These are phyloP conservation scores for Venturia asperata DNA, from an alignment of 2,329 filamentous ascomycete genomes.

Conservation along the genomic window DNA sequence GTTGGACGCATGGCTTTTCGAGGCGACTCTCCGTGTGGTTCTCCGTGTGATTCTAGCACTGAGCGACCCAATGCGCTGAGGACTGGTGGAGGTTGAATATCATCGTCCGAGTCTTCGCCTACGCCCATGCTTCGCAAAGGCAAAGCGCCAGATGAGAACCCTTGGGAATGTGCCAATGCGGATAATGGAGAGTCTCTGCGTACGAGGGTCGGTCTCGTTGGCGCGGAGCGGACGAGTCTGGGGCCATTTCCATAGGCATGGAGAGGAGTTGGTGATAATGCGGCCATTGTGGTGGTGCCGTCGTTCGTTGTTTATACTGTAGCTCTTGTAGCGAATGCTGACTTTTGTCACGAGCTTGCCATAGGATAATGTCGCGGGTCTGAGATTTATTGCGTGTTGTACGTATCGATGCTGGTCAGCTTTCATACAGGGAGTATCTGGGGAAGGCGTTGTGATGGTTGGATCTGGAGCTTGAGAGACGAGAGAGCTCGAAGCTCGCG, in stretches of 20 bases:
- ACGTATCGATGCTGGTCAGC: slow-evolving; percentile 17
- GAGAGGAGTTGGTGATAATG: slow-evolving; percentile 35
- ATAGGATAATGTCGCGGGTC: slow-evolving; percentile 13
- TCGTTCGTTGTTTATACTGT: slow-evolving; percentile 3
- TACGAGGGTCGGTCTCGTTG: slow-evolving; percentile 26
- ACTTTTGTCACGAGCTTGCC: slow-evolving; percentile 9
- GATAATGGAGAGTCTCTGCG: slow-evolving; percentile 37
- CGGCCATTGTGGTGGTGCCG: slow-evolving; percentile 28
- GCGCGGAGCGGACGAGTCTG: slow-evolving; percentile 31
- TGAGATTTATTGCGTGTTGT: slow-evolving; percentile 6
- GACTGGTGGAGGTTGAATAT: slow-evolving; percentile 76
- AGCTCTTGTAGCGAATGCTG: slow-evolving; percentile 14
- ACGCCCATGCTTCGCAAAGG: slow-evolving; percentile 44
- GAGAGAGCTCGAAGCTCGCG: background rate
- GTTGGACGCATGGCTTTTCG: slow-evolving; percentile 27
- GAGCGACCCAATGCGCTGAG: slow-evolving; percentile 69
- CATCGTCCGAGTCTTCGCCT: slow-evolving; percentile 88
- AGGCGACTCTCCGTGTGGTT: slow-evolving; percentile 23
- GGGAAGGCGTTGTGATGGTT: slow-evolving; percentile 14
- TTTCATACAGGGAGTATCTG: slow-evolving; percentile 8
- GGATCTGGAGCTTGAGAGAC: background rate
- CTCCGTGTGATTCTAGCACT: slow-evolving; percentile 35
- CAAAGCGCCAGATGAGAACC: slow-evolving; percentile 31
- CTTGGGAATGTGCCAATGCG: slow-evolving; percentile 38
- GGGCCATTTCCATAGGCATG: slow-evolving; percentile 31